phyloP scores from a whole-genome alignment of 163 green algal genomes.

The Chloroidium sp. region DNA sequence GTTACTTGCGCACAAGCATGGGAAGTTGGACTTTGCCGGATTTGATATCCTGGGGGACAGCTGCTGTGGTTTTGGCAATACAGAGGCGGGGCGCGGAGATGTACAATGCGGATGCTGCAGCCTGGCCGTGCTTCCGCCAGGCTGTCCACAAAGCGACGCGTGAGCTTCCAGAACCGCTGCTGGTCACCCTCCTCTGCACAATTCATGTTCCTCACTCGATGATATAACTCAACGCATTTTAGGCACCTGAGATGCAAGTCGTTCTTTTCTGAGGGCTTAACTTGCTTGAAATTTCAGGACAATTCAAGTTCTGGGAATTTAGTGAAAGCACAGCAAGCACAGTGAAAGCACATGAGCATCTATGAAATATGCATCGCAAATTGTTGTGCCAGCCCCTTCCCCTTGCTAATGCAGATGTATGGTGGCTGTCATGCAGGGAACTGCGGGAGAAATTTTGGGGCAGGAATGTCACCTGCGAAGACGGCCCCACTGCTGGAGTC shows the following conservation, averaged over 20 bases:
- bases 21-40: neutral
- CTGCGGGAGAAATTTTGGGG: neutral
- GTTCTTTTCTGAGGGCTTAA: neutral
- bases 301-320: neutral
- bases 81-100: constrained; percentile 7
- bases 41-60: neutral
- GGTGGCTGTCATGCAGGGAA: neutral
- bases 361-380: neutral
- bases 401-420: neutral
- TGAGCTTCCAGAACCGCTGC: constrained; percentile 88
- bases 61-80: too few relatives aligned
- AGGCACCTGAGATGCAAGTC: neutral
- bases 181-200: constrained; percentile 65
- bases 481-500: constrained; percentile 48
- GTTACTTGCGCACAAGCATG: neutral
- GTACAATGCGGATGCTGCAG: constrained; percentile 8
- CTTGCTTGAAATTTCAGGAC: neutral
- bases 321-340: neutral
- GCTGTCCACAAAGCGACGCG: constrained; percentile 67
- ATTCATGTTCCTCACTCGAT: constrained; percentile 6
- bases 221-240: neutral
- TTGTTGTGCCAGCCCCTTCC: neutral
- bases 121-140: constrained; percentile 22
- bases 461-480: constrained; percentile 7
- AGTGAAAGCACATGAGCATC: neutral